Evolutionary conservation across 129 eudicot species (phyloP), one percentile per base, ranked within the genome.

Genomic region (Flaveria sonorensis): DNA sequence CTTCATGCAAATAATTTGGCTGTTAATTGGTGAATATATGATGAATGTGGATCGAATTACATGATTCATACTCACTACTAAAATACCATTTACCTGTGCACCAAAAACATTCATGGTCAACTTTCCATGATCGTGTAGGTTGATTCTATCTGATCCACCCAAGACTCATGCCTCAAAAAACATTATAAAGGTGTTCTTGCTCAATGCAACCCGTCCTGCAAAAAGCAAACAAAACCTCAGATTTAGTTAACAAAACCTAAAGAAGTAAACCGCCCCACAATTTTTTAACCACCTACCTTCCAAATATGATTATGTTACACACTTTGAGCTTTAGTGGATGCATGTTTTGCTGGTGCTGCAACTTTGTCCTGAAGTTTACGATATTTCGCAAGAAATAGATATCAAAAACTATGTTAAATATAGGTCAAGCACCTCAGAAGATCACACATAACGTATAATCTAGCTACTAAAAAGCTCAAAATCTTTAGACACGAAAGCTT

Each of bases 311-410:
- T 59, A 63, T 24, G 36, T 85, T 78, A 85, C 75, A 78, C 88
- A 32, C 53, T 85, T 78, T 81, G 78, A 52, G 74, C 72, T 70
- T 85, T 81, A 46, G 72, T 18, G 42, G 86, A 47, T 56, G 79
- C 43, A 68, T 69, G 51, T 69, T 75, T 85, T 4, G 23, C 81
- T 39, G 68, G 79, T 36, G 69, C 13, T 20, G 56, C 86, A 53
- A 78, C 88, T 52, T 74, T 83, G 10, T 74, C 86, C 88, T 85
- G 64, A 11, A 50, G 30, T 66, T 76, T 47, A 71, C 28, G 56
- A 42, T 36, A 43, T 70, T 76, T 63, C 0, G 5, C 16, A 48
- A 48, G 18, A 13, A 48, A 3, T 14, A 48, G 70, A 57, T 55
- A 66, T 67, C 68, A 53, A 50, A 15, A 50, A 32, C 4, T 11